A percentile compares a stretch with the other conserved stretches of the same genome.
Conservation (phyloP, 345 rosid species). For the Moricandia moricandioides region DNA sequence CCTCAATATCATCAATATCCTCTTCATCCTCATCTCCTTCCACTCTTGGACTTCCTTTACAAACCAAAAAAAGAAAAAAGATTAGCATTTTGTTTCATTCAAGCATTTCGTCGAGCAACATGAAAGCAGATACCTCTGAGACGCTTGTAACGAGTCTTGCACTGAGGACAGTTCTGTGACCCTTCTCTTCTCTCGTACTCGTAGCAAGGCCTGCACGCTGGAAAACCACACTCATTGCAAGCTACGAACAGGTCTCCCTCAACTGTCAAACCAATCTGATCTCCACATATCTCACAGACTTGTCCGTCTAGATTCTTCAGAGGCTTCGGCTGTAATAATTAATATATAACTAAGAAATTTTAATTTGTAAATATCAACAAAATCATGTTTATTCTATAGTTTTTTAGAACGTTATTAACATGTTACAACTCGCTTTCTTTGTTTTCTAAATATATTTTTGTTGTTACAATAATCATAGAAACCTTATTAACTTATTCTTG, state of each 20-base stretch:
- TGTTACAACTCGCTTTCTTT: too few species aligned
- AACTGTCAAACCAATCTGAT: constrained; percentile 71
- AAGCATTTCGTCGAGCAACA: not conserved
- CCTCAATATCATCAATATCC: constrained; percentile 86
- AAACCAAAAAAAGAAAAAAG: not conserved
- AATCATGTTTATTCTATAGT: too few species aligned
- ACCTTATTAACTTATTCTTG: too few species aligned
- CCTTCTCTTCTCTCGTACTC: constrained; percentile 99
- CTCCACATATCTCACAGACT: constrained; percentile 93
- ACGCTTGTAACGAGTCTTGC: constrained; percentile 95
- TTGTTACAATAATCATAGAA: too few species aligned
- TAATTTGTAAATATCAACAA: too few species aligned
- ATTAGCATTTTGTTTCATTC: not conserved
- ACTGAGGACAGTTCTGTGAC: constrained; percentile 83
- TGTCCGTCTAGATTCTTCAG: constrained; percentile 91
- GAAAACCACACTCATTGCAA: constrained; percentile 97
- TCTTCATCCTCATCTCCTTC: constrained; percentile 98
- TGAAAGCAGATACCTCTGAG: constrained; percentile 42
- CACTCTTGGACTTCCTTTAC: constrained; percentile 73
- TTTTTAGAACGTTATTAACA: too few species aligned
- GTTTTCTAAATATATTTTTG: too few species aligned
- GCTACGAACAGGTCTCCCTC: constrained; percentile 96
- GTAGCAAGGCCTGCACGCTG: constrained; percentile 91
- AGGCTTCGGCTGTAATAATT: constrained; percentile 63
- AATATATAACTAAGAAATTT: too few species aligned